Conservation (phyloP, 1,139 yeast species). For the Wickerhamomyces sp. region DNA sequence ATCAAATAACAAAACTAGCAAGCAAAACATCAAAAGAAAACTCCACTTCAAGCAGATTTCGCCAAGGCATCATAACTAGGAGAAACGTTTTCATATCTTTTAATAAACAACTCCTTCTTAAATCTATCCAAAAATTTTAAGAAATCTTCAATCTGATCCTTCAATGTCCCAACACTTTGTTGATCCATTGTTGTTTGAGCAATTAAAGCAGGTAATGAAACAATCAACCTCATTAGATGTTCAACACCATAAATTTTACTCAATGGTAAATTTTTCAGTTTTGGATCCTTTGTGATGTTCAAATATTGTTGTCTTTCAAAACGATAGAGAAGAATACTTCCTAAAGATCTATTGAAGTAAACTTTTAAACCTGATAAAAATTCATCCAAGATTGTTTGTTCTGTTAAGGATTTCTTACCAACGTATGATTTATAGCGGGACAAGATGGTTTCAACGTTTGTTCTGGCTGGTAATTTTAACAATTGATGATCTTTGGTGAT, state of each 20-base stretch:
- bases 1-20: neutral
- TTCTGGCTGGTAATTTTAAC: slow-evolving; percentile 53
- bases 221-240: slow-evolving; percentile 68
- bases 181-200: slow-evolving; percentile 79
- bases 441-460: slow-evolving; percentile 49
- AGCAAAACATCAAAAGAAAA: neutral
- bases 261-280: slow-evolving; percentile 32
- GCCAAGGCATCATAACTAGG: slow-evolving; percentile 56
- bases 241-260: slow-evolving; percentile 68
- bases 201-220: slow-evolving; percentile 75
- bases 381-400: slow-evolving; percentile 58
- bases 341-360: slow-evolving; percentile 76
- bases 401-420: slow-evolving; percentile 31
- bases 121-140: slow-evolving; percentile 43
- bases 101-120: slow-evolving; percentile 43
- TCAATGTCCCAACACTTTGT: slow-evolving; percentile 56
- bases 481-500: slow-evolving; percentile 76
- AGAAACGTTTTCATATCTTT: slow-evolving; percentile 47
- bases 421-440: slow-evolving; percentile 34
- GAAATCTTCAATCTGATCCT: slow-evolving; percentile 49
- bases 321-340: slow-evolving; percentile 71
- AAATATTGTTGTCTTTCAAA: slow-evolving; percentile 81
- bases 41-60: slow-evolving; percentile 22
- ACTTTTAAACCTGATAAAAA: slow-evolving; percentile 60
- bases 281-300: slow-evolving; percentile 39